These are phyloP conservation scores for Chrysosporium keratinophilum DNA, from an alignment of 2,329 filamentous ascomycete genomes.

Conservation along the genomic window DNA sequence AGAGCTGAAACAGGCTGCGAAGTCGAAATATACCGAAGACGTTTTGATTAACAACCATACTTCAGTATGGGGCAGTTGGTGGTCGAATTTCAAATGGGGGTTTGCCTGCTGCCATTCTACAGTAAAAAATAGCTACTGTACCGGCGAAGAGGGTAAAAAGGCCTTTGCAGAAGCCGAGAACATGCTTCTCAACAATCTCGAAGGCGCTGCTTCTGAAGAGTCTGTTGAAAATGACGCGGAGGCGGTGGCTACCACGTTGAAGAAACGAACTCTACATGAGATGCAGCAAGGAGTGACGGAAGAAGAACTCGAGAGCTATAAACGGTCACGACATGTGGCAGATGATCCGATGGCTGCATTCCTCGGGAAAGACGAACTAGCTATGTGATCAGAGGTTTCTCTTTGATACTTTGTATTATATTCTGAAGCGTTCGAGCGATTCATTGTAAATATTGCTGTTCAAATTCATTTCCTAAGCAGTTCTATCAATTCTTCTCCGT, in stretches of 20 bases:
- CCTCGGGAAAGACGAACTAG: constrained; percentile 60
- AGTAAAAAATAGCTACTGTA: constrained; percentile 96
- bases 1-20: constrained; percentile 61
- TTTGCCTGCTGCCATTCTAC: constrained; percentile 91
- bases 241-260: constrained; percentile 30
- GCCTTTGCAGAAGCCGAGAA: constrained; percentile 69
- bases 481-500: too few relatives aligned
- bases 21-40: constrained; percentile 88
- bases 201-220: constrained; percentile 17
- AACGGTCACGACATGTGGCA: constrained; percentile 60
- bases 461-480: not conserved
- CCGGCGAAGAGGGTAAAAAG: constrained; percentile 72
- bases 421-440: constrained; percentile 13
- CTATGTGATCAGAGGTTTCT: constrained; percentile 3
- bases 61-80: constrained; percentile 94
- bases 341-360: constrained; percentile 82
- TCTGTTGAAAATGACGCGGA: constrained; percentile 18
- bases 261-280: constrained; percentile 68
- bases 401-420: not conserved
- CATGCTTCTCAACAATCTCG: constrained; percentile 39
- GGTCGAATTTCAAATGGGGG: constrained; percentile 89
- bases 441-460: not conserved
- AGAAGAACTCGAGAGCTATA: constrained; percentile 77
- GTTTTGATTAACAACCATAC: constrained; percentile 83
- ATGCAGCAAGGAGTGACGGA: constrained; percentile 69